These are phyloP conservation scores for Spongispora temasekensis DNA, from an alignment of 1,284 basidiomycete genomes.

Conservation along the genomic window DNA sequence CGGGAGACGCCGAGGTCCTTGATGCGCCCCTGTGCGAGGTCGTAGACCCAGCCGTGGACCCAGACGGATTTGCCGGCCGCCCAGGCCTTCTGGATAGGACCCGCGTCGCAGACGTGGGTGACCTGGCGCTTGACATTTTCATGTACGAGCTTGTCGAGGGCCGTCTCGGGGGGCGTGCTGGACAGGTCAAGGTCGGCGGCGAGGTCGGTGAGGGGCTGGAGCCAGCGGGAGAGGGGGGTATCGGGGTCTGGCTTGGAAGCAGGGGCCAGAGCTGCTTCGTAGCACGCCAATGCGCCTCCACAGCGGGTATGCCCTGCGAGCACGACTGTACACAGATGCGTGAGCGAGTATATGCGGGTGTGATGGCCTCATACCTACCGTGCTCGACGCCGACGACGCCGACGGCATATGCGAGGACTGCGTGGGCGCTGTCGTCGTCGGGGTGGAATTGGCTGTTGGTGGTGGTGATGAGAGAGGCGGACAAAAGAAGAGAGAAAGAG, in stretches of 20 bases:
- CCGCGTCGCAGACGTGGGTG: slow-evolving; percentile 63
- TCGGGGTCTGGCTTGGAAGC: neutral
- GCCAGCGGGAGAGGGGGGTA: slow-evolving; percentile 58
- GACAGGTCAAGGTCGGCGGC: slow-evolving; percentile 47
- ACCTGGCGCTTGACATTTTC: slow-evolving; percentile 83
- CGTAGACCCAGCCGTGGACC: slow-evolving; percentile 67
- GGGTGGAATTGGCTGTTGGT: slow-evolving; percentile 71
- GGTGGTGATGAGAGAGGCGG: neutral
- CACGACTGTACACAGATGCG: slow-evolving; percentile 60
- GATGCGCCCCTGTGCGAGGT: slow-evolving; percentile 69
- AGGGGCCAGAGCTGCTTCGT: slow-evolving; percentile 40
- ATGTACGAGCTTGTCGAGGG: slow-evolving; percentile 63
- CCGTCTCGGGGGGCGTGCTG: slow-evolving; percentile 37
- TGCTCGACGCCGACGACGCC: slow-evolving; percentile 80
- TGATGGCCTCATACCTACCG: slow-evolving; percentile 48
- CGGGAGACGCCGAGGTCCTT: slow-evolving; percentile 64
- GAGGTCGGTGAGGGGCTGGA: slow-evolving; percentile 67
- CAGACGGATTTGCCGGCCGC: slow-evolving; percentile 57
- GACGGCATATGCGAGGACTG: slow-evolving; percentile 84
- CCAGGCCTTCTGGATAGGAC: slow-evolving; percentile 75
- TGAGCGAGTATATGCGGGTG: slow-evolving; percentile 17
- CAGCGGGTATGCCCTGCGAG: slow-evolving; percentile 83
- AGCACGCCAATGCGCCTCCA: slow-evolving; percentile 73
- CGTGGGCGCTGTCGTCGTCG: slow-evolving; percentile 75
- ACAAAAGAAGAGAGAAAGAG: neutral